Conservation (phyloP, 1,284 basidiomycete species). For the Fomitiporia mediterranea region DNA sequence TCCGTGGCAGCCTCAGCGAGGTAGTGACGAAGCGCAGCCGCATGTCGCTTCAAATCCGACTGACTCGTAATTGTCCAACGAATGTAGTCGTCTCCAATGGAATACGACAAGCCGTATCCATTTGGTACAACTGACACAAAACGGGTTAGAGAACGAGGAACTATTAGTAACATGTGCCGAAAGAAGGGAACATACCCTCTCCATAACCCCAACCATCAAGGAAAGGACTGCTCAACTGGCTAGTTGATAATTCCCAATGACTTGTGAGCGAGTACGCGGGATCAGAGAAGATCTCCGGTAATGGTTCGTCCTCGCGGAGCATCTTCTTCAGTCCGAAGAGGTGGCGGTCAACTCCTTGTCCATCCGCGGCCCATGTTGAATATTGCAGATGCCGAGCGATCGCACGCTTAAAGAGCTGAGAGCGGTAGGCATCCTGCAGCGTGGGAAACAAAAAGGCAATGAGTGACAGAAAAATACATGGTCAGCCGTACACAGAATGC, state of each 20-base stretch:
- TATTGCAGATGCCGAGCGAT: conserved; percentile 84
- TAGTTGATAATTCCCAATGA: conserved; percentile 93
- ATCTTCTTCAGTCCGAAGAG: conserved; percentile 91
- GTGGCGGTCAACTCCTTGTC: conserved; percentile 93
- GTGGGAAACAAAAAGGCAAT: neutral
- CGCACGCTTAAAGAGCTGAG: conserved; percentile 73
- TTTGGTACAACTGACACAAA: conserved; percentile 69
- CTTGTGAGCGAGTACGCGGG: conserved; percentile 63
- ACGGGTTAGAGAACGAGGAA: conserved; percentile 10
- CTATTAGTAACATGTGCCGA: neutral
- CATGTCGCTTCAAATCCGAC: conserved; percentile 62
- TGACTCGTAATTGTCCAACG: conserved; percentile 93
- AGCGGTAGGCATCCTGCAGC: conserved; percentile 55
- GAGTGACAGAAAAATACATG: conserved; percentile 18
- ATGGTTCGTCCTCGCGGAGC: conserved; percentile 67
- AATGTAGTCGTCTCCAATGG: conserved; percentile 84
- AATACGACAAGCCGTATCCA: conserved; percentile 92
- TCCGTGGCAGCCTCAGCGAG: conserved; percentile 79
- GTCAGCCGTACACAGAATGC: conserved; percentile 20
- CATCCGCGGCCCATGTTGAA: conserved; percentile 87
- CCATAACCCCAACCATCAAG: conserved; percentile 98
- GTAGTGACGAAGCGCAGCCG: conserved; percentile 64
- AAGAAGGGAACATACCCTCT: conserved; percentile 57
- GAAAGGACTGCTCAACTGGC: conserved; percentile 78
- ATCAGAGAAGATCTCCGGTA: conserved; percentile 81